These are phyloP conservation scores for Sordaria brevicollis DNA, from an alignment of 495 filamentous ascomycete genomes.

Conservation along the genomic window DNA sequence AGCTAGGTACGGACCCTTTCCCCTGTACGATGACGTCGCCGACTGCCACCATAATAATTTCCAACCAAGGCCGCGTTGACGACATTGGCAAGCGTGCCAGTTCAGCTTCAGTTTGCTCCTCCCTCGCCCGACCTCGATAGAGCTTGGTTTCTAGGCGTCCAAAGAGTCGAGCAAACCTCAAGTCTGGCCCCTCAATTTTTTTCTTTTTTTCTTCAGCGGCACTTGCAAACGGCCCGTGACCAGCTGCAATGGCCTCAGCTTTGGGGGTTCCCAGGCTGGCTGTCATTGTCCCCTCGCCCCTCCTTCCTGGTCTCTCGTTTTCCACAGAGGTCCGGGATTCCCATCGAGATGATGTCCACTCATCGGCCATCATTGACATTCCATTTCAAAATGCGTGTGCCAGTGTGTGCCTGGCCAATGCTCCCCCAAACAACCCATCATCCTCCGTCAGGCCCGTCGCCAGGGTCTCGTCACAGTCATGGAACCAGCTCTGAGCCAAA, in stretches of 20 bases:
- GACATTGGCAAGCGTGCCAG: neutral
- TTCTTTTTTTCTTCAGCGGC: neutral
- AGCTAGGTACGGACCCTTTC: neutral
- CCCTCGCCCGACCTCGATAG: neutral
- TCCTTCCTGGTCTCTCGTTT: neutral
- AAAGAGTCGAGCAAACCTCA: neutral
- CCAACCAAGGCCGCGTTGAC: neutral
- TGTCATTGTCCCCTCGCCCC: neutral
- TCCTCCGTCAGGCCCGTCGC: neutral
- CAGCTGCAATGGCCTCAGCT: neutral
- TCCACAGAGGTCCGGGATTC: neutral
- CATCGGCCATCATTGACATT: neutral
- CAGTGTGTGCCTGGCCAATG: neutral
- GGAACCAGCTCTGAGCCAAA: neutral
- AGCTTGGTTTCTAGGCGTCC: neutral
- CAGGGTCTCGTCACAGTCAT: neutral
- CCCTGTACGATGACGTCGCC: neutral
- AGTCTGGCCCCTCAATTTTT: too few species aligned
- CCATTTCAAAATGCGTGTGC: neutral
- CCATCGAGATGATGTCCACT: neutral
- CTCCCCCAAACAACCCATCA: too few species aligned
- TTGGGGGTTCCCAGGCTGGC: neutral
- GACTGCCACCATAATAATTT: neutral
- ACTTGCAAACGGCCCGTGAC: neutral
- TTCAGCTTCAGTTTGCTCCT: neutral